Evolutionary conservation across 495 filamentous ascomycete genomes (phyloP), one percentile per base, ranked within the genome.

Genomic region (Pseudoneurospora amorphoporcata): DNA sequence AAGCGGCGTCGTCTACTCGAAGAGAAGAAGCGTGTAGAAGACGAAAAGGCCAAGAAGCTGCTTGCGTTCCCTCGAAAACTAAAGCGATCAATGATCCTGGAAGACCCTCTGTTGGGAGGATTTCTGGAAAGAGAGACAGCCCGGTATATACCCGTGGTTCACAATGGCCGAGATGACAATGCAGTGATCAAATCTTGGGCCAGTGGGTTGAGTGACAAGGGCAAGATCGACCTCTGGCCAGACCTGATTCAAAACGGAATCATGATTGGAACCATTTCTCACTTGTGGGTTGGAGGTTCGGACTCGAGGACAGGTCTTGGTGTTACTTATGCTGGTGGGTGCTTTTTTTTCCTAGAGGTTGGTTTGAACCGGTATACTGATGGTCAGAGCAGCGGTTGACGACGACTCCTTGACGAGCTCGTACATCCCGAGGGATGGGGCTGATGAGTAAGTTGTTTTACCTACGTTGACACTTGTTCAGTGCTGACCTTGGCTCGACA

Each of bases 1-100:
- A 84, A 83, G 79, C 78, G 77, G 47, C 78, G 82, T 38, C 78
- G 82, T 38, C 77, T 78, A 61, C 14, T 75, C 6, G 75, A 80
- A 35, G 75, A 76, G 9, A 42, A 53, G 47, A 61, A 65, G 35
- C n/a, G 47, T 32, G 23, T 42, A 65, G 17, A 38, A 35, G 75
- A 69, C 69, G 61, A 65, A 29, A 76, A 78, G 14, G 77, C 84
- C 35, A 77, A 61, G 70, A 70, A 65, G 53, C 23, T 16, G 2
- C 53, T 35, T 61, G 53, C 53, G 53, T 61, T 61, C 29, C 53
- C 53, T 35, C 10, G 10, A 61, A 61, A 61, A 35, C 29, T 61
- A 35, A 61, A 61, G 53, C 53, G 53, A 35, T 70, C 75, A 5
- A 23, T 68, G 35, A 12, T 73, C 2, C 45, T 70, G n/a, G 19